Base-by-base conservation (phyloP, 2,329 filamentous ascomycete genomes). In the Fusarium chlamydosporum region DNA sequence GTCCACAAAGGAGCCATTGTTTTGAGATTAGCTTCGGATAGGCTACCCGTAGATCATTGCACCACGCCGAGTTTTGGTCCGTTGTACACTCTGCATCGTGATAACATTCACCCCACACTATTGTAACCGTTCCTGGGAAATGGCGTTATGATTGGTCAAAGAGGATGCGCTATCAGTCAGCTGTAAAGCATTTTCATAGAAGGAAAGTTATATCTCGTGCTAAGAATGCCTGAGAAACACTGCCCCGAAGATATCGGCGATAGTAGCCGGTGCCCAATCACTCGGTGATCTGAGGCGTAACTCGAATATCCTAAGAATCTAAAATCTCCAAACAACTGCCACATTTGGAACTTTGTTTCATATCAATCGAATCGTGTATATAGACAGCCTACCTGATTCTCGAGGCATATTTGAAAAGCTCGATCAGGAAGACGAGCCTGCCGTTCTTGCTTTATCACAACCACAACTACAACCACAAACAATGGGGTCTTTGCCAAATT, bases 401-500 rank as follows among this genome's bases (percentile, higher is more conserved):
- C 41, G 7, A 20, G 7, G 4, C 5, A 35, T 5, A 16, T 13
- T 50, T 2, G 9, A 7, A n/a, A 20, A 12, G 15, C 10, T 7
- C 1, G 6, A 11, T 1, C 9, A 33, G 6, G 4, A 6, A 27
- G 20, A n/a, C 37, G 42, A 16, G 3, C 29, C 5, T 0, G 1
- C n/a, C 4, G 1, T 26, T 5, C 12, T 7, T 5, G 15, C 13
- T 13, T 12, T 18, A 12, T 10, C 3, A 37, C 23, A 10, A 11
- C 5, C 7, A 13, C 16, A 18, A 12, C 5, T 4, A 13, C 16
- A 18, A 12, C 7, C 7, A 16, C 43, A n/a, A 18, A 56, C 15
- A 13, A 72, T 72, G 69, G 69, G 69, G 3, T 72, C 66, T 8
- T 27, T 72, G 9, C 67, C 67, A 6, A 45, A 59, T 4, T 15